Percentiles rank a stretch among this genome's conserved stretches.
Conservation (phyloP, 2,329 filamentous ascomycete genomes). For the Elsinoe ampelina region DNA sequence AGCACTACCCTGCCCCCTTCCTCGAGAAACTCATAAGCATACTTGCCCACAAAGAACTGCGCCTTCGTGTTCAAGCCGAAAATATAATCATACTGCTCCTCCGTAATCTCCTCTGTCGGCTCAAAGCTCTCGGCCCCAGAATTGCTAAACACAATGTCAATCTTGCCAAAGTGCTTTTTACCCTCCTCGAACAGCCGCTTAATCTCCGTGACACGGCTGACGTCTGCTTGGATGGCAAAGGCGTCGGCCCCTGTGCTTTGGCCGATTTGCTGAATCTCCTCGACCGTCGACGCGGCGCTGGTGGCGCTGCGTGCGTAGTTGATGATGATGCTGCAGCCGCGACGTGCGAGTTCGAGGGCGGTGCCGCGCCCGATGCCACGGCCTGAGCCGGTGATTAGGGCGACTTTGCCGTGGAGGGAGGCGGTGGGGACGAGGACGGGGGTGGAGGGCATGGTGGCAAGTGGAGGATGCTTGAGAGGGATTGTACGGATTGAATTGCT, state of each 20-base stretch:
- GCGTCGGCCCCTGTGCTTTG: slow-evolving; percentile 30
- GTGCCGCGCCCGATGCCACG: slow-evolving; percentile 34
- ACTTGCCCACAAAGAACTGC: slow-evolving; percentile 45
- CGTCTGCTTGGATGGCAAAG: slow-evolving; percentile 49
- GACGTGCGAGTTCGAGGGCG: slow-evolving; percentile 29
- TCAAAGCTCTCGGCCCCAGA: slow-evolving; percentile 45
- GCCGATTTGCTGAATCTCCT: slow-evolving; percentile 36
- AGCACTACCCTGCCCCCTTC: slow-evolving; percentile 44
- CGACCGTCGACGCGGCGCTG: slow-evolving; percentile 47
- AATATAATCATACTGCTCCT: slow-evolving; percentile 42
- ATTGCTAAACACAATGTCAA: slow-evolving; percentile 52
- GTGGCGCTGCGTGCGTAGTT: slow-evolving; percentile 49
- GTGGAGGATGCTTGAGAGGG: too few species aligned
- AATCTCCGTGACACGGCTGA: slow-evolving; percentile 37
- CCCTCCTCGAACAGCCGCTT: slow-evolving; percentile 42
- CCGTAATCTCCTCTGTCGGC: slow-evolving; percentile 38
- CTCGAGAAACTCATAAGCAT: slow-evolving; percentile 44
- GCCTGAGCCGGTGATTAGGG: slow-evolving; percentile 34
- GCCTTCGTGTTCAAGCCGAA: slow-evolving; percentile 51
- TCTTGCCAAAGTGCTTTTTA: slow-evolving; percentile 43
- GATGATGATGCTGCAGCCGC: slow-evolving; percentile 39
- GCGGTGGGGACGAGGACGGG: too few species aligned
- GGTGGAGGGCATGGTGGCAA: too few species aligned
- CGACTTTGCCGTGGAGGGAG: slow-evolving; percentile 20
- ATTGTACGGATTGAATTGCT: too few species aligned